Evolutionary conservation across 1,284 basidiomycete species (phyloP).

Genomic region (Ceratobasidium sp.): DNA sequence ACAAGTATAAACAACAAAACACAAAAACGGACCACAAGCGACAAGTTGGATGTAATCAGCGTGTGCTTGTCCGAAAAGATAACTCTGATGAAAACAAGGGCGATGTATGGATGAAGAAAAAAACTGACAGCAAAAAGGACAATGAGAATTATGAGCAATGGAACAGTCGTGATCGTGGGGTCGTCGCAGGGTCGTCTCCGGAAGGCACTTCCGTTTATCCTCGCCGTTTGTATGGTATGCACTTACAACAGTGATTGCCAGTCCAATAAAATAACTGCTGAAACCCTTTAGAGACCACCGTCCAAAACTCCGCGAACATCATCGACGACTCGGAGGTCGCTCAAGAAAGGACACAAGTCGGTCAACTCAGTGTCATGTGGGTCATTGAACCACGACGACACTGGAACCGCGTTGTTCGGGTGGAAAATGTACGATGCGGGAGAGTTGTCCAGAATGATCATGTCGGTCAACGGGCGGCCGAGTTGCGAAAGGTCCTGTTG

Average conservation of each 20-base stretch:
- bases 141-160: constrained; percentile 30
- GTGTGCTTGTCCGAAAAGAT: constrained; percentile 36
- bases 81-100: constrained; percentile 30
- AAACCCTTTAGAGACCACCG: constrained; percentile 29
- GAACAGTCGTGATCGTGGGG: constrained; percentile 33
- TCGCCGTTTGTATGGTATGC: constrained; percentile 31
- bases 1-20: constrained; percentile 31
- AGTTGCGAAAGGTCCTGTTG: constrained; percentile 92
- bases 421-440: constrained; percentile 99
- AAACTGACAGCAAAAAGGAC: constrained; percentile 20
- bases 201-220: constrained; percentile 11
- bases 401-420: constrained; percentile 97
- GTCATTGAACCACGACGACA: constrained; percentile 99
- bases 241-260: constrained; percentile 27
- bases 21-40: constrained; percentile 31
- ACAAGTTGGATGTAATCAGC: constrained; percentile 23
- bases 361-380: constrained; percentile 97
- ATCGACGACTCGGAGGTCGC: constrained; percentile 83
- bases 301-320: constrained; percentile 89
- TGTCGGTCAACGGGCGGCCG: constrained; percentile 89
- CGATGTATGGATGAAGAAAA: constrained; percentile 23
- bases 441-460: constrained; percentile 98
- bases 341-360: constrained; percentile 91
- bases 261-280: constrained; percentile 34
- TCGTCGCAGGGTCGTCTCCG: constrained; percentile 32